phyloP scores from a whole-genome alignment of 192 early-diverging fungal species.

The Linderina pennispora region DNA sequence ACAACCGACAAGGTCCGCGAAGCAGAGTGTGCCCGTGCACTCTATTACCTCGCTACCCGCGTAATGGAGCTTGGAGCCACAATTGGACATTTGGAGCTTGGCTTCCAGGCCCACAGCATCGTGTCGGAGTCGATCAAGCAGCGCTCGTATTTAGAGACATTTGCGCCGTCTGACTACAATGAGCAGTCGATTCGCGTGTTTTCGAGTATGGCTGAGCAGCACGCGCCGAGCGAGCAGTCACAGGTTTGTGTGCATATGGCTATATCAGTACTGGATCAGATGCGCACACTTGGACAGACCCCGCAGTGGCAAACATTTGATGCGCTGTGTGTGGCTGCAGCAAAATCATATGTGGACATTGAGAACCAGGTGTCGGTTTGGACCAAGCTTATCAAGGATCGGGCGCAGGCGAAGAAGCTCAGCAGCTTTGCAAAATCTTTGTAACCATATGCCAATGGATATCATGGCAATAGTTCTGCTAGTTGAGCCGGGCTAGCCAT shows the following conservation, averaged over 20 bases:
- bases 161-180: slow-evolving; percentile 3
- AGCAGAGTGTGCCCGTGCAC: not conserved
- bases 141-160: not conserved
- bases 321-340: slow-evolving; percentile 8
- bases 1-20: not conserved
- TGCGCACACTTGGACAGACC: slow-evolving; percentile 16
- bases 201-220: not conserved
- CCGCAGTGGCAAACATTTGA: slow-evolving; percentile 5
- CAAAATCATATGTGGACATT: slow-evolving; percentile 5
- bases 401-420: slow-evolving; percentile 7
- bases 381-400: slow-evolving; percentile 3
- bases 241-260: not conserved
- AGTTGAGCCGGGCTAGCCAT: too few species aligned
- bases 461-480: too few species aligned
- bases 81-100: not conserved
- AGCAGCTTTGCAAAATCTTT: slow-evolving; percentile 25
- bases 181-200: slow-evolving; percentile 1
- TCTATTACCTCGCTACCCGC: not conserved
- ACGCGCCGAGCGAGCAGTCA: not conserved
- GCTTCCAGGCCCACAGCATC: not conserved
- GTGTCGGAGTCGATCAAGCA: not conserved
- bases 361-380: slow-evolving; percentile 5
- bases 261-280: slow-evolving; percentile 10
- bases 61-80: not conserved
- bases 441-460: too few species aligned